Percentiles rank a stretch among this genome's conserved stretches.
Evolutionary conservation across 2,329 filamentous ascomycete species (phyloP).

Genomic region (Rhynchosporium secalis): DNA sequence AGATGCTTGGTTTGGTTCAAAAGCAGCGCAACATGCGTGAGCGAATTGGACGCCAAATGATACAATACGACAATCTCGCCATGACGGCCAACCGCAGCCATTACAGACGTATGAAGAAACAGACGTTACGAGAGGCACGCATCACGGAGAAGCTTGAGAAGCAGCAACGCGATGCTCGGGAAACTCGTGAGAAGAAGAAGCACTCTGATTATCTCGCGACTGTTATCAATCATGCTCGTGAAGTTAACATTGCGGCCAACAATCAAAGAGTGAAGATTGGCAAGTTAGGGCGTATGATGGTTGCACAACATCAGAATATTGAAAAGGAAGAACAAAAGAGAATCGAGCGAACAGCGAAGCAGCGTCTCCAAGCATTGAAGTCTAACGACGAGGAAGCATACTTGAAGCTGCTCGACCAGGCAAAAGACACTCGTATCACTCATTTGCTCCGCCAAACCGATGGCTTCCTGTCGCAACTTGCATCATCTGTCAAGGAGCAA

Average conservation of each 20-base stretch:
- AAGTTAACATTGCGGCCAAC: conserved; percentile 68
- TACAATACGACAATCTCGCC: conserved; percentile 91
- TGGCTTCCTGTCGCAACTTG: conserved; percentile 93
- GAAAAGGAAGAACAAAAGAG: conserved; percentile 99
- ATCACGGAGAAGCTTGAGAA: conserved; percentile 99
- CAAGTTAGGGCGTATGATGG: conserved; percentile 89
- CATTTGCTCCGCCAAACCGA: conserved; percentile 96
- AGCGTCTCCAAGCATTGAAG: conserved; percentile 97
- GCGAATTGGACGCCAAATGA: conserved; percentile 86
- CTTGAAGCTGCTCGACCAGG: conserved; percentile 94
- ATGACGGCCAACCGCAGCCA: conserved; percentile 93
- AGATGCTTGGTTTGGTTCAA: conserved; percentile 81
- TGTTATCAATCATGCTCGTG: conserved; percentile 77
- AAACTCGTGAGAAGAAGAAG: conserved; percentile 97
- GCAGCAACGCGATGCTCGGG: conserved; percentile 93
- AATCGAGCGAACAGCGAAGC: conserved; percentile 95
- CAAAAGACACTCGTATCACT: conserved; percentile 98
- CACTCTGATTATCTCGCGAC: conserved; percentile 88
- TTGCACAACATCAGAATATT: conserved; percentile 87
- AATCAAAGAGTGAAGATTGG: conserved; percentile 72
- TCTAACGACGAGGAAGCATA: conserved; percentile 99
- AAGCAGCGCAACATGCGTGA: conserved; percentile 87
- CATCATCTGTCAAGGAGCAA: conserved; percentile 90
- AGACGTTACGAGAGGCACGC: conserved; percentile 88
- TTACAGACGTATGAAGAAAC: conserved; percentile 96